Evolutionary conservation across 2,329 filamentous ascomycete genomes (phyloP).

Genomic region (Sclerotinia subarctica): DNA sequence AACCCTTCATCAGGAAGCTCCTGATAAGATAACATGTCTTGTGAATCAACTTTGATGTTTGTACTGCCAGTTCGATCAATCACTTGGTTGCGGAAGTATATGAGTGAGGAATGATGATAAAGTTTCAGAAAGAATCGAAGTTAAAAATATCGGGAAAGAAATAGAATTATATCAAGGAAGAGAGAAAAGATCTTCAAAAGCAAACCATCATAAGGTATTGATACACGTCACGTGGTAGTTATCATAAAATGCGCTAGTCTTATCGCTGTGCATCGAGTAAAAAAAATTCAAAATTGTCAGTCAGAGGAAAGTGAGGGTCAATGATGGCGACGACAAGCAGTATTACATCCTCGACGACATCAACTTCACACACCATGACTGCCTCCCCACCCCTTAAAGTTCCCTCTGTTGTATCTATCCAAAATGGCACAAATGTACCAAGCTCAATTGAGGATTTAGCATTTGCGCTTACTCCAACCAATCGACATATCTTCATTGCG

Average conservation of each 20-base stretch:
- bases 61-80: background rate
- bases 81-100: background rate
- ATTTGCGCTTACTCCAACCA: slow-evolving; percentile 31
- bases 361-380: slow-evolving; percentile 62
- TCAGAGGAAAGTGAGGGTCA: slow-evolving; percentile 15
- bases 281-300: slow-evolving; percentile 23
- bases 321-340: slow-evolving; percentile 40
- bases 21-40: background rate
- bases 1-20: background rate
- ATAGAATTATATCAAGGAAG: background rate
- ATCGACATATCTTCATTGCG: slow-evolving; percentile 61
- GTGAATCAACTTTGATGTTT: slow-evolving; percentile 1
- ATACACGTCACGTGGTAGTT: slow-evolving; percentile 17
- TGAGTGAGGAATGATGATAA: background rate
- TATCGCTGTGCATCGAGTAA: slow-evolving; percentile 19
- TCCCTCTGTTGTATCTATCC: slow-evolving; percentile 39
- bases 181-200: background rate
- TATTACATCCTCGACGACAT: slow-evolving; percentile 59
- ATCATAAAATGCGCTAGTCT: slow-evolving; percentile 20
- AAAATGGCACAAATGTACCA: slow-evolving; percentile 21
- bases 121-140: background rate
- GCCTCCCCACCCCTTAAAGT: slow-evolving; percentile 43
- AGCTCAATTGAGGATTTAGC: slow-evolving; percentile 31
- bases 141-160: background rate
- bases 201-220: background rate